A percentile compares a stretch with the other conserved stretches of the same genome.
Conservation (phyloP, 2,329 filamentous ascomycete species). For the Ophiosphaerella herpotricha region DNA sequence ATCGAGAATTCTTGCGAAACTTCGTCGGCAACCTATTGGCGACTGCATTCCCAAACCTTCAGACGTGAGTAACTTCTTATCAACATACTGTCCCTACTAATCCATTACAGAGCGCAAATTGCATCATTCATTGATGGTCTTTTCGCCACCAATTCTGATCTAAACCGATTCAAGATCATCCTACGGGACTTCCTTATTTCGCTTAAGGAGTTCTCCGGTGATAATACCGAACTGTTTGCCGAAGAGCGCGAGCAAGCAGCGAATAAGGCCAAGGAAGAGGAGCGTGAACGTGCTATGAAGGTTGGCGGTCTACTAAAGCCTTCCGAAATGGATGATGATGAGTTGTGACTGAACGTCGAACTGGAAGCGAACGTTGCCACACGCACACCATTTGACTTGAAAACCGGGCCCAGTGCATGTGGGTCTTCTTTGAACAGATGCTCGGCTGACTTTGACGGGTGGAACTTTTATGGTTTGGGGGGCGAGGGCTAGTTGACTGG, state of each 20-base stretch:
- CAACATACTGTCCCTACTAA: background rate
- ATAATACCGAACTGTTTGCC: slow-evolving; percentile 90
- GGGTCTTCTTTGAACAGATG: slow-evolving; percentile 15
- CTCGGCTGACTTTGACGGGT: slow-evolving; percentile 59
- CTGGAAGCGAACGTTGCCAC: slow-evolving; percentile 42
- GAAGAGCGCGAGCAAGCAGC: slow-evolving; percentile 95
- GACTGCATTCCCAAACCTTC: slow-evolving; percentile 91
- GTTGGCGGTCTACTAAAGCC: slow-evolving; percentile 95
- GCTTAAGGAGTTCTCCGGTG: slow-evolving; percentile 93
- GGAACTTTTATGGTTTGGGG: slow-evolving; percentile 66
- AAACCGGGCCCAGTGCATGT: slow-evolving; percentile 10
- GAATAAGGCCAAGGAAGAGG: slow-evolving; percentile 80
- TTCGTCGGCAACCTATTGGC: slow-evolving; percentile 85
- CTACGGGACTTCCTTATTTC: slow-evolving; percentile 97
- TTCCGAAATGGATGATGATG: slow-evolving; percentile 84
- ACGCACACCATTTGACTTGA: slow-evolving; percentile 43
- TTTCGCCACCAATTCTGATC: slow-evolving; percentile 84
- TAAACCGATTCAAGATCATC: slow-evolving; percentile 93
- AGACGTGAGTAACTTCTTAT: slow-evolving; percentile 66
- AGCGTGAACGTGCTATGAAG: slow-evolving; percentile 90
- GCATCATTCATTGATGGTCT: slow-evolving; percentile 86
- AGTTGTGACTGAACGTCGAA: slow-evolving; percentile 74
- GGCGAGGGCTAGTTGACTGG: slow-evolving; percentile 3
- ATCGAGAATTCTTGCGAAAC: slow-evolving; percentile 86
- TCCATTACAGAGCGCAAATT: slow-evolving; percentile 74